phyloP scores from a whole-genome alignment of 2,329 filamentous ascomycete genomes.

The Aspergillus tamarii region DNA sequence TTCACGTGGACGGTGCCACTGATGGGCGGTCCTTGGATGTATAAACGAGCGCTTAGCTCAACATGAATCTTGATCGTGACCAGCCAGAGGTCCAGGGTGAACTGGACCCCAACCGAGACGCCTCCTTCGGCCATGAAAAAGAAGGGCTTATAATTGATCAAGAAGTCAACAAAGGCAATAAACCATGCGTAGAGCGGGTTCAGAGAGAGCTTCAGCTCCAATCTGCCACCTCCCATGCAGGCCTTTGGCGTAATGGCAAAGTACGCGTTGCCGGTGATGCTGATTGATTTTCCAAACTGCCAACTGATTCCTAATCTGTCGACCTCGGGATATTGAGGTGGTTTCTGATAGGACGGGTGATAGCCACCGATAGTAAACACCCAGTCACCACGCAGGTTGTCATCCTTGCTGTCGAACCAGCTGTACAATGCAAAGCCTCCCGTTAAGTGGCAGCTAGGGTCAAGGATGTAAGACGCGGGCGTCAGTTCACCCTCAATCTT shows the following conservation, averaged over 20 bases:
- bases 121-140: slow-evolving; percentile 36
- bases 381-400: slow-evolving; percentile 39
- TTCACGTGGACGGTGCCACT: slow-evolving; percentile 26
- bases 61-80: slow-evolving; percentile 15
- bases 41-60: slow-evolving; percentile 25
- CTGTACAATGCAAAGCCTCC: slow-evolving; percentile 49
- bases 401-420: slow-evolving; percentile 38
- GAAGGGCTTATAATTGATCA: slow-evolving; percentile 48
- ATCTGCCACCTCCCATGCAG: slow-evolving; percentile 47
- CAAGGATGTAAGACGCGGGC: slow-evolving; percentile 46
- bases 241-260: slow-evolving; percentile 52
- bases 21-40: slow-evolving; percentile 29
- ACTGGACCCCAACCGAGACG: slow-evolving; percentile 25
- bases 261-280: slow-evolving; percentile 47
- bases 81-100: slow-evolving; percentile 6
- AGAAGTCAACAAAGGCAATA: slow-evolving; percentile 46
- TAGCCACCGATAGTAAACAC: slow-evolving; percentile 54
- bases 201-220: slow-evolving; percentile 33
- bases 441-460: slow-evolving; percentile 44
- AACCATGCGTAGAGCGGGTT: slow-evolving; percentile 45
- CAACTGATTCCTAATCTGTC: slow-evolving; percentile 44
- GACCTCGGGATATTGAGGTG: slow-evolving; percentile 44
- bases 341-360: slow-evolving; percentile 41
- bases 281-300: slow-evolving; percentile 33
- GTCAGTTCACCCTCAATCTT: slow-evolving; percentile 46